Base-by-base conservation (phyloP, 169 alveolate species). In the Cryptosporidium muris region DNA sequence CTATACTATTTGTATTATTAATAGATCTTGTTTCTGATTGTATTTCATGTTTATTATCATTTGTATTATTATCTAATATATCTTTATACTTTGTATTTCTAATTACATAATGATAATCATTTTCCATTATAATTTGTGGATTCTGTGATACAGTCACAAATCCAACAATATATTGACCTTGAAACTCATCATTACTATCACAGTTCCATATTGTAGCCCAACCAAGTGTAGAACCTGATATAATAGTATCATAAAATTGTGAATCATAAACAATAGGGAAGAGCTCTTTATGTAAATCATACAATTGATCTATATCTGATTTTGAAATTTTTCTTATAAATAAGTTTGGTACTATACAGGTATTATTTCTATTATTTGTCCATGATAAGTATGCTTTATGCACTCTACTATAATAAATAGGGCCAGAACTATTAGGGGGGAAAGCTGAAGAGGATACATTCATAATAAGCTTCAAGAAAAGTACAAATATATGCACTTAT, bases 171-270 rank as follows among this genome's bases (percentile, higher is more conserved):
- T 58, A n/a, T 40, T 74, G 74, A n/a, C 43, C 48, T 1, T 34
- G 34, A 7, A 38, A 48, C 47, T n/a, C 34, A 45, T 48, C 48
- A 9, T 16, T 11, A 16, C 11, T 36, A 60, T 34, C 11, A 4
- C 51, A 36, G 49, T 40, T 74, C 85, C 85, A 74, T 58, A 74
- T 51, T 16, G 85, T 68, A 3, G 60, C 85, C 85, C 85, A 74
- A 8, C 85, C 85, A 34, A 58, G 85, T 47, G 85, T 74, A 8
- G 60, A 12, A 9, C 85, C 85, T 16, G 85, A 58, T 25, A 51
- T 54, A 45, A 74, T 74, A 1, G 74, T 68, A 11, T 74, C 67
- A 51, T 74, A 74, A 74, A 74, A 74, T 38, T 74, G 85, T 5
- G 2, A 3, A 60, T 74, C 85, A n/a, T 74, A 74, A 58, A 42